phyloP scores from a whole-genome alignment of 176 grass and related monocot species.

The Canna indica region DNA sequence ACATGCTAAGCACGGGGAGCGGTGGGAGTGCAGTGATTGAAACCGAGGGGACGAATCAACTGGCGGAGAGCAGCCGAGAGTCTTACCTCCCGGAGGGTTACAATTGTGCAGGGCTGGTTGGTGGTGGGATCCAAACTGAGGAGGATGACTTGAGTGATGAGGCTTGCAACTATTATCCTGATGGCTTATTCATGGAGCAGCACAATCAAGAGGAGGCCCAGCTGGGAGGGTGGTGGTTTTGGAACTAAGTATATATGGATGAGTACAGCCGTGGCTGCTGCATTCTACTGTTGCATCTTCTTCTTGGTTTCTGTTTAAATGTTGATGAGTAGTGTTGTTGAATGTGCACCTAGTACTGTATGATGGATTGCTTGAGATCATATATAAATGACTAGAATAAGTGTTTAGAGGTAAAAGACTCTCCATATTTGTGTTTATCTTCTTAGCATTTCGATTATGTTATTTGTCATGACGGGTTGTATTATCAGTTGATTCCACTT shows the following conservation, averaged over 20 bases:
- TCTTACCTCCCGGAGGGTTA: constrained; percentile 44
- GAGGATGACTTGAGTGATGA: constrained; percentile 64
- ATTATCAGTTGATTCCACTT: background rate
- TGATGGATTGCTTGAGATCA: background rate
- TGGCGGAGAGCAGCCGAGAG: constrained; percentile 33
- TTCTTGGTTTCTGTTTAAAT: background rate
- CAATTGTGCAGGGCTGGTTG: constrained; percentile 27
- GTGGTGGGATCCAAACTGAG: constrained; percentile 30
- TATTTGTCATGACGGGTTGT: background rate
- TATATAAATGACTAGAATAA: constrained; percentile 4
- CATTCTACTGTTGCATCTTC: background rate
- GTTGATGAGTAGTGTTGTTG: background rate
- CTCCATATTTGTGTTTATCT: background rate
- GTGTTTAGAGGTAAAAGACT: background rate
- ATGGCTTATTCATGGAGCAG: constrained; percentile 15
- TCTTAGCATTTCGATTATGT: background rate
- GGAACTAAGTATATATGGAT: background rate
- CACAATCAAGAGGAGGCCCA: constrained; percentile 3
- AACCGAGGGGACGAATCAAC: constrained; percentile 10
- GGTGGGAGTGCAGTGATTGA: constrained; percentile 27
- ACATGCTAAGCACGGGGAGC: constrained; percentile 27
- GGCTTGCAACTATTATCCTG: constrained; percentile 52
- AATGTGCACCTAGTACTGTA: background rate
- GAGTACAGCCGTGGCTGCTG: background rate
- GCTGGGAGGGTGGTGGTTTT: constrained; percentile 7